Conservation (phyloP, 352 stramenopile genomes). For the Globisporangium iwayamae region DNA sequence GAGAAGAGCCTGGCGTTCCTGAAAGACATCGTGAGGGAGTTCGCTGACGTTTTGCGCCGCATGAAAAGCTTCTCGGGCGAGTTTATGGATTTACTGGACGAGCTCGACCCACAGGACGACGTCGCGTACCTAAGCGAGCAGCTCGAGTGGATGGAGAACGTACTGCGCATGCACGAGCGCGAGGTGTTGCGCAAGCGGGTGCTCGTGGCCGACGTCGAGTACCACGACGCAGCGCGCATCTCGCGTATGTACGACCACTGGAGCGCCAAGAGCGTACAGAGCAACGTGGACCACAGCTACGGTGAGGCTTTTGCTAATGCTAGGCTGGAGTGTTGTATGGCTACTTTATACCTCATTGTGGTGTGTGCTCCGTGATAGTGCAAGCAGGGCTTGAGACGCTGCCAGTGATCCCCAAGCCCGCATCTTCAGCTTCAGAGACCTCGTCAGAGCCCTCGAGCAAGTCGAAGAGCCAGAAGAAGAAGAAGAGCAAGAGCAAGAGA, state of each 20-base stretch:
- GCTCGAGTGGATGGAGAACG: constrained; percentile 78
- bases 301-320: constrained; percentile 25
- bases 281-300: constrained; percentile 50
- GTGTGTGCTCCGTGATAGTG: constrained; percentile 18
- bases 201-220: constrained; percentile 52
- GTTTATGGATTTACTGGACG: constrained; percentile 29
- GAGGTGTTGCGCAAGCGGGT: constrained; percentile 55
- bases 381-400: constrained; percentile 37
- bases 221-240: constrained; percentile 39
- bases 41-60: constrained; percentile 37
- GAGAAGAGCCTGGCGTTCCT: constrained; percentile 66
- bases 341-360: neutral
- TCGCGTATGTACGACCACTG: constrained; percentile 39
- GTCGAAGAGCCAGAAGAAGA: constrained; percentile 40
- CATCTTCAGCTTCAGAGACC: neutral
- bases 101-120: constrained; percentile 14
- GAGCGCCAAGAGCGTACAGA: constrained; percentile 26
- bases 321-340: neutral
- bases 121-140: constrained; percentile 17
- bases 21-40: constrained; percentile 43
- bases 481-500: constrained; percentile 34
- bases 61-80: constrained; percentile 38
- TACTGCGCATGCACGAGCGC: constrained; percentile 60
- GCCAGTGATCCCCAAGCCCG: constrained; percentile 19
- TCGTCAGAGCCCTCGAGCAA: constrained; percentile 5